phyloP scores from a whole-genome alignment of 352 stramenopile species.

The Phytophthora palmivora region DNA sequence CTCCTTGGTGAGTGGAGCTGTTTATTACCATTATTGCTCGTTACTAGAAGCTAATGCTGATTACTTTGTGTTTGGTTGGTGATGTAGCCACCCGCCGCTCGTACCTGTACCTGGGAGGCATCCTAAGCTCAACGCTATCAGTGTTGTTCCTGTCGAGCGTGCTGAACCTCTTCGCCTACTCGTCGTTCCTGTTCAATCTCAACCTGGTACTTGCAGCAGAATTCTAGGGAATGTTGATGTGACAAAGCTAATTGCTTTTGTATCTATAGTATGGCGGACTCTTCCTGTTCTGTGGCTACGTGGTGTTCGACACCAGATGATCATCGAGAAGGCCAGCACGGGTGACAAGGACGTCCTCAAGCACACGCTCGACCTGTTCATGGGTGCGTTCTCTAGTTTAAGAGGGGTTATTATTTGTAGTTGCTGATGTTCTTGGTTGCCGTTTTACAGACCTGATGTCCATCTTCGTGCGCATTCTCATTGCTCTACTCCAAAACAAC shows the following conservation, averaged over 20 bases:
- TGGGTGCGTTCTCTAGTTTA: conserved; percentile 49
- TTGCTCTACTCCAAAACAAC: conserved; percentile 80
- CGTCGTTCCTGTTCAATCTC: conserved; percentile 57
- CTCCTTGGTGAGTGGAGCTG: conserved; percentile 60
- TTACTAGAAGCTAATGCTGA: background rate
- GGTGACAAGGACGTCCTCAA: conserved; percentile 87
- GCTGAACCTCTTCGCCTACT: conserved; percentile 73
- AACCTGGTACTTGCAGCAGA: conserved; percentile 52
- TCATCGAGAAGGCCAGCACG: conserved; percentile 87
- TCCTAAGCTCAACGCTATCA: conserved; percentile 74
- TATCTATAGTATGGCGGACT: conserved; percentile 76
- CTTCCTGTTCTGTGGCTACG: conserved; percentile 89
- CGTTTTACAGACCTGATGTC: conserved; percentile 73
- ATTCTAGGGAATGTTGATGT: background rate
- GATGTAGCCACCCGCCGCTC: conserved; percentile 70
- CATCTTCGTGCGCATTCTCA: conserved; percentile 89
- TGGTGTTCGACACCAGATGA: conserved; percentile 93
- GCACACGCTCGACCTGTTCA: conserved; percentile 88
- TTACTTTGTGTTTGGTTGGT: conserved; percentile 3
- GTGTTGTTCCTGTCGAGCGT: conserved; percentile 58
- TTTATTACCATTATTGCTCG: background rate
- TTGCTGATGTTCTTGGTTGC: conserved; percentile 9
- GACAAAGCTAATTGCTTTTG: background rate
- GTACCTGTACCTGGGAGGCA: conserved; percentile 86
- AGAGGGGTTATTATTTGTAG: background rate